Base-by-base conservation (phyloP, 805 yeast genomes). In the Saccharomycopsis vini region DNA sequence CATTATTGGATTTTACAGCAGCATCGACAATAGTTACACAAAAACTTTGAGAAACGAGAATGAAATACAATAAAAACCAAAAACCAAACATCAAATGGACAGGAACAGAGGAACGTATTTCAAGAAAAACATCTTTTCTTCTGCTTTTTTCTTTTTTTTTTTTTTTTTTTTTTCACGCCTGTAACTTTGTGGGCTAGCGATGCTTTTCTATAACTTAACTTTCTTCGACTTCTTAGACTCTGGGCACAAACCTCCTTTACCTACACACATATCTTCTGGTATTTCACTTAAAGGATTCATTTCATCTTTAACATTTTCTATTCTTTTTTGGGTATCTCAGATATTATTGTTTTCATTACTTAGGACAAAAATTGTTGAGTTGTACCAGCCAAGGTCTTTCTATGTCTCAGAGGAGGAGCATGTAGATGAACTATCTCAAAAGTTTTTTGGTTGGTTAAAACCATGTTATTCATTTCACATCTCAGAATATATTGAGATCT, bases 331-430 rank as follows among this genome's bases (percentile, higher is more conserved):
- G 53, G 46, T 67, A 0, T 46, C 73, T 4, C 90, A 49, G 33
- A 32, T 58, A 3, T n/a, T 59, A 0, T 23, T 59, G 1, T 72
- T 69, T 45, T 61, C 63, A 4, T 50, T 51, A n/a, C 50, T 69
- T n/a, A 52, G 72, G 36, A 54, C 56, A 6, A 50, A 53, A 21
- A 52, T 63, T 40, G 54, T 58, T 12, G 50, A 59, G 12, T 57
- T 80, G 12, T 80, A 80, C 52, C 81, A 76, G 48, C 82, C 82
- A 1, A 53, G 78, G 35, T 62, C 73, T 31, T 67, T 62, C 46
- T 66, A 63, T 49, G 72, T 69, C 1, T 73, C 75, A 0, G 56
- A 53, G 2, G 52, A 59, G 19, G 63, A 62, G 43, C 61, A 68
- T 46, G 63, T 64, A 4, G 43, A 48, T 1, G 39, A 49, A 1